phyloP scores from a whole-genome alignment of 2,329 filamentous ascomycete species.

The Colletotrichum tabaci region DNA sequence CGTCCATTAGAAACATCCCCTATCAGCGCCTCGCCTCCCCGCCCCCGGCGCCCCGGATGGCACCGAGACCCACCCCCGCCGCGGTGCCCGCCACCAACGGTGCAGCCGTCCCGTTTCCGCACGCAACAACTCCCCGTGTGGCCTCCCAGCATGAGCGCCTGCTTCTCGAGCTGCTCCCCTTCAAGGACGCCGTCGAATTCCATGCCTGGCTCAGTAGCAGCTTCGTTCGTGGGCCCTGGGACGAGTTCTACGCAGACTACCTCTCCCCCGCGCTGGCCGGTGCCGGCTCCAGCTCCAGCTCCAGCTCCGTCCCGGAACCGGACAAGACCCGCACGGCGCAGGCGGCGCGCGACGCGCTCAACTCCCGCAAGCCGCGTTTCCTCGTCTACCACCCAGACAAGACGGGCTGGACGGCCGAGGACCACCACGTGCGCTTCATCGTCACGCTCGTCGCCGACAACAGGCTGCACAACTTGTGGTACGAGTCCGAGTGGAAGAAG shows the following conservation, averaged over 20 bases:
- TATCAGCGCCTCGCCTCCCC: slow-evolving; percentile 37
- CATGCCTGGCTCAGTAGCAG: slow-evolving; percentile 53
- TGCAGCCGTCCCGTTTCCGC: background rate
- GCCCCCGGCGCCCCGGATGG: slow-evolving; percentile 31
- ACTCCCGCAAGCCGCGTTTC: slow-evolving; percentile 48
- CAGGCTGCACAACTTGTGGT: slow-evolving; percentile 52
- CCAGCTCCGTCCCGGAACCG: slow-evolving; percentile 47
- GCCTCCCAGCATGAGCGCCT: slow-evolving; percentile 55
- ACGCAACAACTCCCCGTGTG: slow-evolving; percentile 35
- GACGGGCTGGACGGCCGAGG: slow-evolving; percentile 52
- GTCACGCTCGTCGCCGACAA: slow-evolving; percentile 54
- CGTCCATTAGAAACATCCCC: slow-evolving; percentile 19
- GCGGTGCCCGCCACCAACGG: background rate
- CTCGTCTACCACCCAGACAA: slow-evolving; percentile 56
- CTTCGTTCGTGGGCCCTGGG: slow-evolving; percentile 54
- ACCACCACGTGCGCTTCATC: slow-evolving; percentile 58
- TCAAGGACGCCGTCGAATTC: slow-evolving; percentile 52
- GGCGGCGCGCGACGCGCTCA: slow-evolving; percentile 51
- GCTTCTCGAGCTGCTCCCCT: slow-evolving; percentile 56
- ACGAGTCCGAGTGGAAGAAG: slow-evolving; percentile 51
- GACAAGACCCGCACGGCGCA: slow-evolving; percentile 52
- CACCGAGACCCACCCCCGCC: slow-evolving; percentile 23
- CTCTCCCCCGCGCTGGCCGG: slow-evolving; percentile 43
- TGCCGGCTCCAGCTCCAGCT: slow-evolving; percentile 4
- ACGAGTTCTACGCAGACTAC: slow-evolving; percentile 55